These are phyloP conservation scores for Xylaria sp. DNA, from an alignment of 2,329 filamentous ascomycete genomes.

Conservation along the genomic window DNA sequence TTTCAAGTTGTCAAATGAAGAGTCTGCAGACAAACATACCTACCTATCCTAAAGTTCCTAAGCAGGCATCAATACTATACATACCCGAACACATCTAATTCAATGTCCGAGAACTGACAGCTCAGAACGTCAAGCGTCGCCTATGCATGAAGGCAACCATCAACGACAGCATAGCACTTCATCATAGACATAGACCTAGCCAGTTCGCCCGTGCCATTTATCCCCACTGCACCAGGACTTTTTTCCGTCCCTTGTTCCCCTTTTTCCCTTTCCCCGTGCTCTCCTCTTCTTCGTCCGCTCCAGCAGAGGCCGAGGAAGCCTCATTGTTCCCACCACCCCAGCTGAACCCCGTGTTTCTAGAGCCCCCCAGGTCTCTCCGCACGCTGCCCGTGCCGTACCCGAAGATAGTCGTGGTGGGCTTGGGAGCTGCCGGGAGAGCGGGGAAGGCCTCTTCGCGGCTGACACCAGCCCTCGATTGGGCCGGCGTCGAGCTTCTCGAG, in stretches of 20 bases:
- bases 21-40: too few relatives aligned
- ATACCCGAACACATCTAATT: neutral
- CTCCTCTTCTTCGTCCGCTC: constrained; percentile 41
- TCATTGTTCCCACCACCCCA: constrained; percentile 58
- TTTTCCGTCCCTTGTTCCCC: constrained; percentile 69
- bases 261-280: constrained; percentile 63
- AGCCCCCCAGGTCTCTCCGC: constrained; percentile 62
- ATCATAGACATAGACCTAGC: neutral
- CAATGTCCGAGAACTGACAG: neutral
- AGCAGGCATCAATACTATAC: too few relatives aligned
- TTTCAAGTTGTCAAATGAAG: neutral
- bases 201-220: constrained; percentile 45
- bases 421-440: constrained; percentile 81
- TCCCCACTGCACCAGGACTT: constrained; percentile 71
- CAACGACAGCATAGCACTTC: neutral
- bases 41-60: neutral
- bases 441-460: constrained; percentile 76
- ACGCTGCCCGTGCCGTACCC: constrained; percentile 69
- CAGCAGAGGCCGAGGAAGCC: constrained; percentile 13
- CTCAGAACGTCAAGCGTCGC: neutral
- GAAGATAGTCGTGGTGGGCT: constrained; percentile 70
- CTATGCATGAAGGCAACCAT: neutral
- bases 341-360: constrained; percentile 62
- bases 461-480: constrained; percentile 37
- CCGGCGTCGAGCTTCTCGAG: constrained; percentile 30